Conservation (phyloP, 164 flowering plant species). For the Magnolia officinalis region DNA sequence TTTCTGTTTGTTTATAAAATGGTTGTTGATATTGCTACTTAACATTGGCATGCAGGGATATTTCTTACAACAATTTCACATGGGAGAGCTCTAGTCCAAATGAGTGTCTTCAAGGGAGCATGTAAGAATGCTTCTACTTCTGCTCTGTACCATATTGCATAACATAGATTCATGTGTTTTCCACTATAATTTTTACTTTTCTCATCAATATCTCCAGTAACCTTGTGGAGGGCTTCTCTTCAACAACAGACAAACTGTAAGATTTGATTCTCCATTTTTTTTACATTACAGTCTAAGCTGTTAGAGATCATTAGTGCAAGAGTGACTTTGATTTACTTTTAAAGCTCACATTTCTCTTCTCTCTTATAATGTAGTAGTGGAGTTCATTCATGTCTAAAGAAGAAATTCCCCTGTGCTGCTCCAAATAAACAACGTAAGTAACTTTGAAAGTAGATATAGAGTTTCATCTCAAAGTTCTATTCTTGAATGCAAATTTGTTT, state of each 20-base stretch:
- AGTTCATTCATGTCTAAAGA: constrained; percentile 49
- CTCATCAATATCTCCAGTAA: constrained; percentile 38
- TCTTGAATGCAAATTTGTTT: neutral
- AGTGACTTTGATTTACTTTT: neutral
- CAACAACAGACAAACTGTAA: constrained; percentile 43
- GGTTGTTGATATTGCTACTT: neutral
- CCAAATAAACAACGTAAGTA: constrained; percentile 35
- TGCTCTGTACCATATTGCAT: neutral
- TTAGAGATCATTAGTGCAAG: neutral
- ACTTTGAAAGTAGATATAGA: neutral
- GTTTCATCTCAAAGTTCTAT: neutral
- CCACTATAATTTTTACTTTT: constrained; percentile 6
- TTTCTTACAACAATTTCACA: constrained; percentile 71
- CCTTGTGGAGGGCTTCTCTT: constrained; percentile 60
- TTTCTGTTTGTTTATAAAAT: neutral
- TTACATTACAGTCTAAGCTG: neutral
- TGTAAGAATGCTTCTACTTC: constrained; percentile 41
- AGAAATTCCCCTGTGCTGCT: constrained; percentile 50
- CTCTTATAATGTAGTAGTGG: constrained; percentile 20
- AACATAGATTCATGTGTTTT: neutral
- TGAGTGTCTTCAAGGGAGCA: constrained; percentile 60
- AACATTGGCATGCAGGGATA: constrained; percentile 40
- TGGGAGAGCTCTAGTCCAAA: constrained; percentile 39
- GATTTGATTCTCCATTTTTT: constrained; percentile 14
- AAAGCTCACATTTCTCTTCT: neutral